These are phyloP conservation scores for Solanum ahanhuiri DNA, from an alignment of 257 asterid genomes.

Conservation along the genomic window DNA sequence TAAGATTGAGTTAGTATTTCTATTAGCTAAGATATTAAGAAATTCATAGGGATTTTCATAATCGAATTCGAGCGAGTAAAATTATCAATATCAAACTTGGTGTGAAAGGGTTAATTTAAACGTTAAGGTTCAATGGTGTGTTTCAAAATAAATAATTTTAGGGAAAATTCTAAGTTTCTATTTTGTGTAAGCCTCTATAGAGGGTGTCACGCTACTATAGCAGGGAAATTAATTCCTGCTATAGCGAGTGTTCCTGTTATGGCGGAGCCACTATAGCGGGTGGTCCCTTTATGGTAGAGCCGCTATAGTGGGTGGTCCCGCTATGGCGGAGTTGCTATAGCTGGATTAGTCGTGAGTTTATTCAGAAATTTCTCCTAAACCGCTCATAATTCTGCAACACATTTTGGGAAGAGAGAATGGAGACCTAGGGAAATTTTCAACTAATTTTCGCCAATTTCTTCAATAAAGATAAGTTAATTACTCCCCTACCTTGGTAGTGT, in stretches of 20 bases:
- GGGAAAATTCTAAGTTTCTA: not conserved
- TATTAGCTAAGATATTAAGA: too few species aligned
- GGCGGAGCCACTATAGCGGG: not conserved
- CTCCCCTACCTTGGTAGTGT: not conserved
- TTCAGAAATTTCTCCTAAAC: not conserved
- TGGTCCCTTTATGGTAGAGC: not conserved
- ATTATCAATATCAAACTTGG: not conserved
- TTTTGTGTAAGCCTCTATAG: not conserved
- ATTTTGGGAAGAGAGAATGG: not conserved
- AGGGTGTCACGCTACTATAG: not conserved
- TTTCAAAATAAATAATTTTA: too few species aligned
- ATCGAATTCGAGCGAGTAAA: not conserved
- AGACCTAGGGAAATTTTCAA: not conserved
- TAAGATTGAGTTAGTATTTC: not conserved
- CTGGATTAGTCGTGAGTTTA: not conserved
- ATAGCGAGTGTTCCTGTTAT: not conserved
- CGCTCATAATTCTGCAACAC: not conserved
- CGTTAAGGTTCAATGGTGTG: too few species aligned
- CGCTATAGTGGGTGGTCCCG: not conserved
- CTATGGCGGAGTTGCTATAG: not conserved
- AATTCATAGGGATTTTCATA: not conserved
- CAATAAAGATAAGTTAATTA: not conserved
- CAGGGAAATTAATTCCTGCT: not conserved
- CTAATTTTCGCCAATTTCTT: not conserved
- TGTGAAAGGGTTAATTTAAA: too few species aligned